Evolutionary conservation across 192 early-diverging fungal species (phyloP).

Genomic region (Endogone sp.): DNA sequence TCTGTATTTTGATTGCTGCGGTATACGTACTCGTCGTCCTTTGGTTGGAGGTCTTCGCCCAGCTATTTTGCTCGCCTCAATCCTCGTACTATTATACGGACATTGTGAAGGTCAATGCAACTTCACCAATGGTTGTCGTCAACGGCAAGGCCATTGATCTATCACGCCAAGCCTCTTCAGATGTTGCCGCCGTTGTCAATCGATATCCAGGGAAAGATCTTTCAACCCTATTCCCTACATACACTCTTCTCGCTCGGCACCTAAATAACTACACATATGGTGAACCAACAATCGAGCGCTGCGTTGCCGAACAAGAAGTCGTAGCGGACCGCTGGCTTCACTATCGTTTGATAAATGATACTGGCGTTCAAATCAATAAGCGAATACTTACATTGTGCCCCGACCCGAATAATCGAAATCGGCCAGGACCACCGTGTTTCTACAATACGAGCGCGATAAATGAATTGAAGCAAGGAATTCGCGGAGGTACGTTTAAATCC

Average conservation of each 20-base stretch:
- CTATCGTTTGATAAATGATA: conserved; percentile 21
- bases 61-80: conserved; percentile 28
- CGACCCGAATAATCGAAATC: conserved; percentile 18
- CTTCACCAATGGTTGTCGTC: conserved; percentile 9
- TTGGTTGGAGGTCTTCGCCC: conserved; percentile 28
- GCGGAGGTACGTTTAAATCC: too few relatives aligned
- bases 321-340: conserved; percentile 27
- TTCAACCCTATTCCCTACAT: conserved; percentile 30
- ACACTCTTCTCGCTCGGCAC: conserved; percentile 19
- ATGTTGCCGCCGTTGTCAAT: conserved; percentile 17
- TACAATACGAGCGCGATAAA: conserved; percentile 1
- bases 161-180: conserved; percentile 2
- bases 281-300: conserved; percentile 12
- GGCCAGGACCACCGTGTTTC: conserved; percentile 27
- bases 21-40: conserved; percentile 20
- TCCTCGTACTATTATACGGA: conserved; percentile 11
- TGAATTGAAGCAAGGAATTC: conserved; percentile 12
- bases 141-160: conserved; percentile 28
- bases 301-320: conserved; percentile 16
- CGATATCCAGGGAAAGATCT: conserved; percentile 23
- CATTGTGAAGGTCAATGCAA: conserved; percentile 1
- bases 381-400: conserved; percentile 22
- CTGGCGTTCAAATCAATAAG: conserved; percentile 18
- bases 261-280: conserved; percentile 2
- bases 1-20: conserved; percentile 9